phyloP scores from a whole-genome alignment of 192 early-diverging fungal genomes.

The Mortierella alpina region DNA sequence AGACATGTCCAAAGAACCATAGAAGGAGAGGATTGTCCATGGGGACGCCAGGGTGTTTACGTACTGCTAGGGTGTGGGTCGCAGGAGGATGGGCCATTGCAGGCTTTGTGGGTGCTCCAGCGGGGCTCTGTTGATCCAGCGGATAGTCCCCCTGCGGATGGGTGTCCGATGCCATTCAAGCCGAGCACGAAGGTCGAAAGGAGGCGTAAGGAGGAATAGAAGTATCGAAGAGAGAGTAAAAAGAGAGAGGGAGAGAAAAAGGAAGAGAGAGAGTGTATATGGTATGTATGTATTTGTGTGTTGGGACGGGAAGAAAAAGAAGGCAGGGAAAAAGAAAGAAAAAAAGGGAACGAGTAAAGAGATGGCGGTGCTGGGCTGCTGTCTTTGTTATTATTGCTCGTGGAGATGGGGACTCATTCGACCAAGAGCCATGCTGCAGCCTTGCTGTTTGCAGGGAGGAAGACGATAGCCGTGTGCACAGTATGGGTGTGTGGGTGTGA shows the following conservation, averaged over 20 bases:
- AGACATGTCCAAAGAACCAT: too few species aligned
- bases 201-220: background rate
- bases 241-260: background rate
- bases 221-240: background rate
- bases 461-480: too few species aligned
- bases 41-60: too few species aligned
- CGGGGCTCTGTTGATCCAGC: slow-evolving; percentile 4
- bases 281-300: background rate
- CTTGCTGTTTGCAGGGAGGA: too few species aligned
- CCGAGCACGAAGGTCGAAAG: background rate
- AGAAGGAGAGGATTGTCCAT: too few species aligned
- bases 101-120: slow-evolving; percentile 2
- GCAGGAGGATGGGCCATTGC: background rate
- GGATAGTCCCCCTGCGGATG: slow-evolving; percentile 24
- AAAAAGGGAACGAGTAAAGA: background rate
- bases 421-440: too few species aligned
- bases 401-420: too few species aligned
- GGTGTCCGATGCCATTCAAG: slow-evolving; percentile 47
- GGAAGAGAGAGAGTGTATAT: background rate
- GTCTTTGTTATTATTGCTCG: background rate
- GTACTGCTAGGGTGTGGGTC: too few species aligned
- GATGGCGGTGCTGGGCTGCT: background rate
- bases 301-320: background rate
- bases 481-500: too few species aligned
- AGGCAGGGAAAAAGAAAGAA: background rate